Conservation (phyloP, 176 grass and related monocot species). For the Hordeum vulgare region DNA sequence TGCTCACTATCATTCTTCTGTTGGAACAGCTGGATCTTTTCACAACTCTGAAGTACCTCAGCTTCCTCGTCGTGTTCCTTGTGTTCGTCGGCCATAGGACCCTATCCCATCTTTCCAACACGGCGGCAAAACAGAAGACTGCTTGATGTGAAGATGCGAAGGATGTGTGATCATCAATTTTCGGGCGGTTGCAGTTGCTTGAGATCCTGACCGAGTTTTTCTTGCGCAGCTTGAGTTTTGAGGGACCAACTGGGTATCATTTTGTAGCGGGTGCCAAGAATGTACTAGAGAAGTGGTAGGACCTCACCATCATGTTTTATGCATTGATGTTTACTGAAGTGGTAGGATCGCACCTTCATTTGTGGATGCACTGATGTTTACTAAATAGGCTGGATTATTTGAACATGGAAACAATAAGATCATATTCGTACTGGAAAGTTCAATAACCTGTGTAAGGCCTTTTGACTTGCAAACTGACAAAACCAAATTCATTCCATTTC, state of each 20-base stretch:
- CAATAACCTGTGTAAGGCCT: not conserved
- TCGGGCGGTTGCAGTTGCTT: not conserved
- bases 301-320: conserved; percentile 33
- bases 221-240: conserved; percentile 28
- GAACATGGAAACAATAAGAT: conserved; percentile 24
- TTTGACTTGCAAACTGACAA: too few relatives aligned
- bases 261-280: conserved; percentile 10
- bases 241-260: conserved; percentile 10
- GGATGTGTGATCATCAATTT: not conserved
- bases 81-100: conserved; percentile 79
- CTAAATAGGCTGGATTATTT: conserved; percentile 24
- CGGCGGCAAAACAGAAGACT: conserved; percentile 68
- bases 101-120: conserved; percentile 56
- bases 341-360: conserved; percentile 31
- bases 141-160: conserved; percentile 38
- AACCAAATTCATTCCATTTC: too few relatives aligned
- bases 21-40: conserved; percentile 88
- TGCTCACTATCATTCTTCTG: conserved; percentile 1
- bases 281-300: conserved; percentile 33
- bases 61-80: conserved; percentile 55
- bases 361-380: conserved; percentile 24
- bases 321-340: conserved; percentile 9
- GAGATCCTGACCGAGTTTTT: conserved; percentile 31
- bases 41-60: conserved; percentile 75
- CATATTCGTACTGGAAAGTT: not conserved